These are phyloP conservation scores for Penicillium goetzii DNA, from an alignment of 495 filamentous ascomycete genomes.

Conservation along the genomic window DNA sequence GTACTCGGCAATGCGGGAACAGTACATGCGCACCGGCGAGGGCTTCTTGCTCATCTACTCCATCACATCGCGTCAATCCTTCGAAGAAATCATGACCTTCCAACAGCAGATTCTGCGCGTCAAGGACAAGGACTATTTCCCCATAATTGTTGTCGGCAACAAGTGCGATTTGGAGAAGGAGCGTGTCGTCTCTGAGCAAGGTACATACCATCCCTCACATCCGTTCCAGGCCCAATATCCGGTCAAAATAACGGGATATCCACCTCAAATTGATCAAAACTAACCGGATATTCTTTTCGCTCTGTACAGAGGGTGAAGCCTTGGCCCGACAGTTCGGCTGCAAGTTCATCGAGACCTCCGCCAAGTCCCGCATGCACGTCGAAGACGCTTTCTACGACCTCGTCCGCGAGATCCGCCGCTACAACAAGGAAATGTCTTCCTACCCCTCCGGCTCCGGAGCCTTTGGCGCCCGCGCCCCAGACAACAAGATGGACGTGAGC, in stretches of 20 bases:
- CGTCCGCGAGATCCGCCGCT: slow-evolving; percentile 93
- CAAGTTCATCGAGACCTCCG: slow-evolving; percentile 98
- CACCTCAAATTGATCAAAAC: neutral
- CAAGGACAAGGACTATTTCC: slow-evolving; percentile 99
- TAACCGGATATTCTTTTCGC: slow-evolving; percentile 4
- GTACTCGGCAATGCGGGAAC: slow-evolving; percentile 98
- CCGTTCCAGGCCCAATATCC: neutral
- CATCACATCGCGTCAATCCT: slow-evolving; percentile 94
- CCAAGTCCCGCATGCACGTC: slow-evolving; percentile 96
- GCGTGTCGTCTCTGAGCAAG: slow-evolving; percentile 85
- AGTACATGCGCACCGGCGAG: slow-evolving; percentile 99
- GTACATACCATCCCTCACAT: slow-evolving; percentile 52
- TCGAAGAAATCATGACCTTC: slow-evolving; percentile 97
- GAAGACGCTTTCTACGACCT: slow-evolving; percentile 98
- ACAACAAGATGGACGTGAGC: slow-evolving; percentile 76
- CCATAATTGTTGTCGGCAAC: slow-evolving; percentile 99
- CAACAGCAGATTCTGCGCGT: slow-evolving; percentile 98
- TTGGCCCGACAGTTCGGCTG: slow-evolving; percentile 87
- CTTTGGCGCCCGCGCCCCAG: slow-evolving; percentile 62
- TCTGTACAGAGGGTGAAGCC: slow-evolving; percentile 77
- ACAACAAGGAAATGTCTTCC: slow-evolving; percentile 95
- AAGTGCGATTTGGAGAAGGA: slow-evolving; percentile 97
- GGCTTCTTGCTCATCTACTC: slow-evolving; percentile 98
- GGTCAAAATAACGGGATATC: neutral
- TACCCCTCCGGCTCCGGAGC: slow-evolving; percentile 69